Evolutionary conservation across 768 basidiomycete species (phyloP), one percentile per base, ranked within the genome.

Genomic region (Trametes villosa): DNA sequence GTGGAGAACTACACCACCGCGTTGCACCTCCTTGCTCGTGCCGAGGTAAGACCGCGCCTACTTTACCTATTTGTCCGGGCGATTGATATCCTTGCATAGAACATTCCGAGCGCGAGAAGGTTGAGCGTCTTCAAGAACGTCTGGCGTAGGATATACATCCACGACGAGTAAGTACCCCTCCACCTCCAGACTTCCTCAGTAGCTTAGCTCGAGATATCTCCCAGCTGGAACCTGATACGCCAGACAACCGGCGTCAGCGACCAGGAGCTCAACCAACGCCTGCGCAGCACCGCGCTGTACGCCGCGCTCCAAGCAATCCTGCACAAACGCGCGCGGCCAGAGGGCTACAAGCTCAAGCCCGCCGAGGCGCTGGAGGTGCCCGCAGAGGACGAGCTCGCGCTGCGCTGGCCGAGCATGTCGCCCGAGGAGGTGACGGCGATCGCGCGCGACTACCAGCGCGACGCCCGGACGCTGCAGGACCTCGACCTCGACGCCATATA

Each of bases 91-190:
- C 31, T 18, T 30, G 33, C 34, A 33, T 53, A 93, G 89, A 81
- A 83, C 53, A 68, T 92, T 3, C 94, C 94, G 0, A 85, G 87
- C 59, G 83, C 83, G 31, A 81, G 95, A 48, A 82, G 81, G 70
- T 68, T 81, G 41, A 85, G 89, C 26, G 87, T 92, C 4, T 83
- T 91, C 68, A 80, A 86, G 46, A 86, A 85, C 31, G 81, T 92
- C 17, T 98, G 96, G 96, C 83, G 96, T 34, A 81, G 96, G 30
- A 83, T 96, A 46, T 96, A 91, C 70, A 81, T 90, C 52, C 88
- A 92, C 51, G 94, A 98, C 71, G 85, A 97, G 95, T 96, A 73
- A 61, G 60, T 53, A 46, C 13, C 34, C 38, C 29, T 24, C n/a
- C 26, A 26, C 30, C 20, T 34, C 42, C n/a, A 12, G 30, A 22